These are phyloP conservation scores for Saccharum hybrid DNA, from an alignment of 202 grass and related monocot genomes.

Conservation along the genomic window DNA sequence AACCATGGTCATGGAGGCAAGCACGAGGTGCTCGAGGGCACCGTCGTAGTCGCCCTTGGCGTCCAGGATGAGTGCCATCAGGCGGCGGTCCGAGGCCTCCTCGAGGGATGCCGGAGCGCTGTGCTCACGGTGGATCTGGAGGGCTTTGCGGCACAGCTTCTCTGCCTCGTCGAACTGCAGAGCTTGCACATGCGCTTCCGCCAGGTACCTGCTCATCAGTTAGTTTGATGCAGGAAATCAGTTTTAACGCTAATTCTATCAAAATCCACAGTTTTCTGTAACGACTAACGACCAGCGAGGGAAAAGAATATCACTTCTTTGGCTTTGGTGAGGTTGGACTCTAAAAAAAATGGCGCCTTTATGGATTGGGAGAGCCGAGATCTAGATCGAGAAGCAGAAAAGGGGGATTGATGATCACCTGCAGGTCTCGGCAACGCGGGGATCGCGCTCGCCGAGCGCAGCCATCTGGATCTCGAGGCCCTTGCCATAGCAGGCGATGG, in stretches of 20 bases:
- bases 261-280: constrained; percentile 1
- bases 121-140: constrained; percentile 90
- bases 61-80: constrained; percentile 95
- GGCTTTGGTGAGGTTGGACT: background rate
- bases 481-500: constrained; percentile 87
- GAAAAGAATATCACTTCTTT: background rate
- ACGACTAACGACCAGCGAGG: background rate
- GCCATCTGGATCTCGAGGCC: constrained; percentile 96
- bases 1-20: constrained; percentile 95
- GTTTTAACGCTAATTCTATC: background rate
- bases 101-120: constrained; percentile 87
- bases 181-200: constrained; percentile 88
- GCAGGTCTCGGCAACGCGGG: constrained; percentile 93
- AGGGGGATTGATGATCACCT: constrained; percentile 42
- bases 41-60: constrained; percentile 91
- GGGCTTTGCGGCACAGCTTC: constrained; percentile 82
- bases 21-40: constrained; percentile 91
- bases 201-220: constrained; percentile 69
- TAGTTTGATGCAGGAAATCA: background rate
- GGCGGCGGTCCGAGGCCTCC: constrained; percentile 88
- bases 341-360: background rate
- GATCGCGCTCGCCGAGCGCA: constrained; percentile 80
- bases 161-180: constrained; percentile 97
- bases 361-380: background rate
- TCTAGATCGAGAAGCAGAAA: constrained; percentile 32